Evolutionary conservation across 73 alveolate genomes (phyloP), one percentile per base, ranked within the genome.

Genomic region (Symbiodinium natans): DNA sequence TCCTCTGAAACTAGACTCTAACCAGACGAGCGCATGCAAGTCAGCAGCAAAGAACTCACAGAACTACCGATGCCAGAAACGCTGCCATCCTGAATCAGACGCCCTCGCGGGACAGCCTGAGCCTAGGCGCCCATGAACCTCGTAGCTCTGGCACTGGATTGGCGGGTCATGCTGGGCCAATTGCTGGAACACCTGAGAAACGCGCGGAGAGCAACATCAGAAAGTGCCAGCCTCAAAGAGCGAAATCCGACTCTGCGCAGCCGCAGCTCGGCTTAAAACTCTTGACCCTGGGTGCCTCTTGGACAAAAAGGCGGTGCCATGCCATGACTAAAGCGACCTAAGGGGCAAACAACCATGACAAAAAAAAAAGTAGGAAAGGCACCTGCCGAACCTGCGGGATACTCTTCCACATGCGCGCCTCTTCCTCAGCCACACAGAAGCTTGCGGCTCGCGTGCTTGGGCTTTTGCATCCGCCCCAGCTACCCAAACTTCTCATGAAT

Each of bases 101-200:
- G n/a, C n/a, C n/a, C n/a, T n/a, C n/a, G n/a, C n/a, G n/a, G n/a
- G n/a, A n/a, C n/a, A n/a, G n/a, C n/a, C n/a, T n/a, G n/a, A n/a
- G n/a, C 59, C 59, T 9, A 73, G 97, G 38, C 38, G 0, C 97
- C 97, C 97, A 25, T 90, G 97, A 54, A 90, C 97, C 40, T 90
- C 97, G 31, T 29, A 90, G 74, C 56, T 71, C 54, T 73, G 82
- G 80, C 97, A 90, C 38, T 71, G 77, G 77, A 90, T 25, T 1
- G 97, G 97, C 36, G 97, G 97, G 41, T 90, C 97, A 56, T 90
- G 97, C 77, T 33, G 40, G 31, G 97, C 97, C 80, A 90, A 71
- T 59, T 90, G 97, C 52, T 90, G 97, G 39, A 90, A 90, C 34
- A 52, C 97, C 89, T 88, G 52, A 11, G 54, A 38, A 23, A 46